Percentiles rank a stretch among this genome's conserved stretches.
Conservation (phyloP, 441 rosid genomes). For the Eutrema salsugineum region DNA sequence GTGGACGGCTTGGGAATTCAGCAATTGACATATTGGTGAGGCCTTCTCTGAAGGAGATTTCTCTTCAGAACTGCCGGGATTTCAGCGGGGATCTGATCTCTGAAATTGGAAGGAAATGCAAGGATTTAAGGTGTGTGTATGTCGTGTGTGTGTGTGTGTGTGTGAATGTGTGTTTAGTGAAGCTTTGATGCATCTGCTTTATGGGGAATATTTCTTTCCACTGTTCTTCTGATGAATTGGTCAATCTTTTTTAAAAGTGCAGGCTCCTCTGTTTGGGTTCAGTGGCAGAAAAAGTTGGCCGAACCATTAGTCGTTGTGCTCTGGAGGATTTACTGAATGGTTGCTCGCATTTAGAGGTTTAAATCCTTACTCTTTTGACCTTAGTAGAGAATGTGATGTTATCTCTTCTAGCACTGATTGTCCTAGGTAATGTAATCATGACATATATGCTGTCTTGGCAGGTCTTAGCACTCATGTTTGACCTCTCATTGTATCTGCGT, state of each 20-base stretch:
- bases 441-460: slow-evolving; percentile 29
- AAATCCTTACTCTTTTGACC: slow-evolving; percentile 12
- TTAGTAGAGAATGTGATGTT: neutral
- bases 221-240: slow-evolving; percentile 1
- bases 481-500: slow-evolving; percentile 63
- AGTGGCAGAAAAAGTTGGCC: slow-evolving; percentile 77
- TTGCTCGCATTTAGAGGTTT: slow-evolving; percentile 85
- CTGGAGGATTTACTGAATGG: slow-evolving; percentile 78
- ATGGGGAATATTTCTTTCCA: neutral
- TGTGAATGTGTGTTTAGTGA: neutral
- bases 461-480: slow-evolving; percentile 78
- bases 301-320: slow-evolving; percentile 59
- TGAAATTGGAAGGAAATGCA: slow-evolving; percentile 69
- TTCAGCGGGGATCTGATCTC: slow-evolving; percentile 78
- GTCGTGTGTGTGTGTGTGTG: slow-evolving; percentile 30
- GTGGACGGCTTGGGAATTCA: slow-evolving; percentile 66
- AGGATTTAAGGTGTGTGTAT: slow-evolving; percentile 52
- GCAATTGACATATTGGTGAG: slow-evolving; percentile 49
- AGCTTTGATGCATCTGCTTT: neutral
- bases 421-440: neutral
- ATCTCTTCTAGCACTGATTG: neutral
- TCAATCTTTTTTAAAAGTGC: slow-evolving; percentile 9
- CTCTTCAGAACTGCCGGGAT: slow-evolving; percentile 63
- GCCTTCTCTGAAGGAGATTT: slow-evolving; percentile 66
- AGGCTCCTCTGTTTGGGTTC: slow-evolving; percentile 83